A percentile compares a stretch with the other conserved stretches of the same genome.
phyloP scores from a whole-genome alignment of 1,284 basidiomycete genomes.

The Trichosporon ovoides region DNA sequence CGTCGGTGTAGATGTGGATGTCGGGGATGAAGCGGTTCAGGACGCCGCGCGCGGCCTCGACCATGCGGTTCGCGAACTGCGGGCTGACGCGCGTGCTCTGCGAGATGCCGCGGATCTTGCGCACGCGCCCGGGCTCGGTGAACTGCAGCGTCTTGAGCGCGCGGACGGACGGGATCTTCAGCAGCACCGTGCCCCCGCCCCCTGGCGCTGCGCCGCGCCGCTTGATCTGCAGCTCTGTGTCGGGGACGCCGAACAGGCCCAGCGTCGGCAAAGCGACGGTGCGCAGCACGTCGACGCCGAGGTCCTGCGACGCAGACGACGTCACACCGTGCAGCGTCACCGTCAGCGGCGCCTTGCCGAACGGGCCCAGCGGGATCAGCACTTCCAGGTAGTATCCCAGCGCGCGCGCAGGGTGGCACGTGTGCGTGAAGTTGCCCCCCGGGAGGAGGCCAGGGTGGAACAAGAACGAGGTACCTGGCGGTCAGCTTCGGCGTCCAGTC shows the following conservation, averaged over 20 bases:
- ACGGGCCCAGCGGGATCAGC: constrained; percentile 82
- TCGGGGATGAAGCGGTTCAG: constrained; percentile 97
- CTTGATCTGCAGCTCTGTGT: constrained; percentile 88
- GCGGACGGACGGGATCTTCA: constrained; percentile 86
- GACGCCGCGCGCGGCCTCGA: constrained; percentile 83
- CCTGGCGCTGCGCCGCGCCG: constrained; percentile 84
- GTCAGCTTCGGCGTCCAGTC: neutral
- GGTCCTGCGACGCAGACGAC: constrained; percentile 71
- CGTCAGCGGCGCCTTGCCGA: constrained; percentile 80
- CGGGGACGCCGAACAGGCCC: constrained; percentile 79
- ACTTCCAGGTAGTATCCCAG: constrained; percentile 95
- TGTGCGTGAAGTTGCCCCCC: constrained; percentile 76
- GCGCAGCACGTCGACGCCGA: constrained; percentile 83
- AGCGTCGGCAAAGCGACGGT: constrained; percentile 91
- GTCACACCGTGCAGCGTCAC: constrained; percentile 84
- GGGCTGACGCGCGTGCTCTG: constrained; percentile 93
- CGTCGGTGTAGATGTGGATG: constrained; percentile 96
- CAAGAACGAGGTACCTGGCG: constrained; percentile 77
- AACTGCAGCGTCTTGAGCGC: constrained; percentile 89
- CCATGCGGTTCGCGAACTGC: constrained; percentile 96
- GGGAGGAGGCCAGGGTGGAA: constrained; percentile 87
- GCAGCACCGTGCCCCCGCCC: constrained; percentile 89
- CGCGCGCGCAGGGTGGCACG: constrained; percentile 78
- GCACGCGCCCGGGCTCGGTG: constrained; percentile 80
- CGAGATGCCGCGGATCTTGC: constrained; percentile 92